Evolutionary conservation across 352 stramenopile species (phyloP), one percentile per base, ranked within the genome.

Genomic region (Globisporangium viniferum): DNA sequence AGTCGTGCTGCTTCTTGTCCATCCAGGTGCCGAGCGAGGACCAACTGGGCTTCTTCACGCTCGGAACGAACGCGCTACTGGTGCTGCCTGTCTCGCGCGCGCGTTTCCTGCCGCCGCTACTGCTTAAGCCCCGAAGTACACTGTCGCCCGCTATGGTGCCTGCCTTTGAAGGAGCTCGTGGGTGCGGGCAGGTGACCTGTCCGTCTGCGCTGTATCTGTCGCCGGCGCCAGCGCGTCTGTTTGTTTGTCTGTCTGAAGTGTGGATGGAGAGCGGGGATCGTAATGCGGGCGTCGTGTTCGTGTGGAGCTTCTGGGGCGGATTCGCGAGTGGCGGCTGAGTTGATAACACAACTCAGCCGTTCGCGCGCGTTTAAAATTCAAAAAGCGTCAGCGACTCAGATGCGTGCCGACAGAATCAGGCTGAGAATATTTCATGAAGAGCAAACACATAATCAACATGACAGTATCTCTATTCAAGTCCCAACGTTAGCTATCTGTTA

Each of bases 91-190:
- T 60, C 49, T 81, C 73, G 18, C 73, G 76, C 33, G 65, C 61
- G 31, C 76, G 73, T 70, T 81, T 81, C 61, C 77, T 74, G 59
- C 64, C 64, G 59, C 64, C 64, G 66, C 57, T 63, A 41, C 62
- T 36, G 55, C 54, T 55, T 18, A 55, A 20, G 15, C 36, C 18
- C 33, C 65, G 65, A 55, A 69, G 41, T 12, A 46, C 64, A 7
- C 29, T 68, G 53, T 62, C 62, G 64, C 24, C 46, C 29, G 18
- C 36, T 63, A 64, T 69, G n/a, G 24, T 69, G 64, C 9, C 54
- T 69, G 31, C 31, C 39, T 62, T 36, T 33, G 31, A 15, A 3
- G 20, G 53, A 36, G 29, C 62, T 39, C 31, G 24, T n/a, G 53
- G 31, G 24, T 44, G 60, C 53, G 54, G 20, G n/a, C 61, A 33